These are phyloP conservation scores for Alternaria solani DNA, from an alignment of 2,329 filamentous ascomycete genomes.

Conservation along the genomic window DNA sequence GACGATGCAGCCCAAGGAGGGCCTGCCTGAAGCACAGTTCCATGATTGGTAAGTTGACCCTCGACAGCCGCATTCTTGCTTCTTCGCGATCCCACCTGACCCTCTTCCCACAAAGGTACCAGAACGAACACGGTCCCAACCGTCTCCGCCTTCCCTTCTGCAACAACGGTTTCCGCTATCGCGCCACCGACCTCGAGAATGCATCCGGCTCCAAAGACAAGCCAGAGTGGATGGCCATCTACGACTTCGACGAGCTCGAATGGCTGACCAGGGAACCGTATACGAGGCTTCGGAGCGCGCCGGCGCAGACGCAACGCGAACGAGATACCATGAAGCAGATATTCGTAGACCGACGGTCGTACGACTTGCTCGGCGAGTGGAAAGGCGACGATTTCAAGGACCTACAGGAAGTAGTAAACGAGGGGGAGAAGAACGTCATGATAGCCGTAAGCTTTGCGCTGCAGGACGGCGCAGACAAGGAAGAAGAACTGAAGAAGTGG, in stretches of 20 bases:
- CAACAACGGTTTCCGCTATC: constrained; percentile 80
- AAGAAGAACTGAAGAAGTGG: constrained; percentile 71
- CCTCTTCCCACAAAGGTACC: constrained; percentile 65
- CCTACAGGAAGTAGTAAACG: constrained; percentile 67
- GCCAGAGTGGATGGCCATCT: constrained; percentile 79
- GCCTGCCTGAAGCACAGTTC: constrained; percentile 73
- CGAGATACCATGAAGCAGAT: constrained; percentile 70
- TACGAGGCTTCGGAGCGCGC: constrained; percentile 67
- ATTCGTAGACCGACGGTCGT: constrained; percentile 74
- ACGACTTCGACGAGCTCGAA: constrained; percentile 80
- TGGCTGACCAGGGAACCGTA: constrained; percentile 76
- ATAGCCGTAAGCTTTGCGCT: constrained; percentile 69
- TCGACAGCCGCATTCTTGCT: constrained; percentile 29
- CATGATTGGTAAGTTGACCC: constrained; percentile 66
- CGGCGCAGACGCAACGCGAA: constrained; percentile 66
- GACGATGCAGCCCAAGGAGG: constrained; percentile 80
- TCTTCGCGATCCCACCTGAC: constrained; percentile 25
- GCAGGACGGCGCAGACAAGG: constrained; percentile 59
- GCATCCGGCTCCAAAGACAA: constrained; percentile 47
- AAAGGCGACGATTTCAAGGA: constrained; percentile 65
- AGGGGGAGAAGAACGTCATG: constrained; percentile 63
- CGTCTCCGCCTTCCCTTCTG: constrained; percentile 79
- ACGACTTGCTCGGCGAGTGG: constrained; percentile 68
- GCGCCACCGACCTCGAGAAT: constrained; percentile 65
- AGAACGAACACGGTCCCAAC: constrained; percentile 88